Base-by-base conservation (phyloP, 2,329 filamentous ascomycete species). In the Fusarium sp. region DNA sequence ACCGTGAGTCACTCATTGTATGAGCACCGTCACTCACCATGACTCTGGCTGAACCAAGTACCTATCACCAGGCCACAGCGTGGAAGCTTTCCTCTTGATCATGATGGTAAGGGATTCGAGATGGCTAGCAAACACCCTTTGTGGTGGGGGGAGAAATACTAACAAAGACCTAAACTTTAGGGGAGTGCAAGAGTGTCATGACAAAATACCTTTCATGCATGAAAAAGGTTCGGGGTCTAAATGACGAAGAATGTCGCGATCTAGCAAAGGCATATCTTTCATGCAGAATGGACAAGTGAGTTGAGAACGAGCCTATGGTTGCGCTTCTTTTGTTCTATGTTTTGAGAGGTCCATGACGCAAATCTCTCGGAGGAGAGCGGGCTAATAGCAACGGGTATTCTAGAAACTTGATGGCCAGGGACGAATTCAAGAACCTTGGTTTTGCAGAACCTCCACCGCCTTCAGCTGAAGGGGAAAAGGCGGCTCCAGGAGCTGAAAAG, bases 261-360 rank as follows among this genome's bases (percentile, higher is more conserved):
- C 81, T 97, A 55, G 94, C 94, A 62, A 98, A 97, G 82, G 86
- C 89, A 30, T 99, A 99, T 79, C 83, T 99, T 54, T 83, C 88
- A 49, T 99, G 96, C 79, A 89, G 96, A 48, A 99, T 99, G 96
- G 95, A 98, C 72, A 89, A 90, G 94, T 97, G 83, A 77, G 90
- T 30, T 19, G 9, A 33, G 22, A 32, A 30, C 28, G 28, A 30
- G 28, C 28, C 28, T 30, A 30, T 30, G 28, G 28, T 30, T 30
- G 28, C 28, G 28, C 28, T 30, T 11, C 28, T 30, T 30, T 30
- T 30, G 28, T 30, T 30, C 5, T 28, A 28, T 32, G 13, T 35
- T 43, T 50, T 26, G 22, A 45, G 33, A 13, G 30, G 45, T 59
- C 59, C 59, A 56, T 72, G 58, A 72, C 51, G 56, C 48, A 66